Evolutionary conservation across 495 filamentous ascomycete species (phyloP), one percentile per base, ranked within the genome.

Genomic region (Penicillium mononematosum): DNA sequence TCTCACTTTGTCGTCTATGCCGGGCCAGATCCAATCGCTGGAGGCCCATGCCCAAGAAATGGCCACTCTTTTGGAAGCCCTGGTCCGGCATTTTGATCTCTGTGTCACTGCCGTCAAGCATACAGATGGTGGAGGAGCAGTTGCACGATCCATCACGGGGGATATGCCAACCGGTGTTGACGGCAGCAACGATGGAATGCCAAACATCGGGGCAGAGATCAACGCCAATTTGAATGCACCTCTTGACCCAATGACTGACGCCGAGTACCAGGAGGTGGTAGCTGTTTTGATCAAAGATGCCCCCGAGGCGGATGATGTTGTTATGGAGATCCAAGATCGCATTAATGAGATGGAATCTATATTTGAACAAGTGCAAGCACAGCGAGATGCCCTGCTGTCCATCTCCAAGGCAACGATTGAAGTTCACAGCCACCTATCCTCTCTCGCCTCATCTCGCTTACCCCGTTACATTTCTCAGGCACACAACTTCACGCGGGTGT

Each of bases 61-160:
- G 88, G 94, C 92, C 29, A 76, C 83, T 49, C 77, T 89, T 20
- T 80, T 98, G 1, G 84, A 93, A 60, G 88, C 87, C 3, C 78
- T 98, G 20, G 92, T 90, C n/a, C 78, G 79, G 14, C 95, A 98
- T 72, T 98, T 96, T 63, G 94, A 98, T 71, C 85, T 95, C 53
- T 98, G 94, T 65, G 90, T 94, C 20, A 92, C 85, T 4, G 95
- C 95, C 0, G 86, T 98, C 29, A 89, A 91, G 60, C 88, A 93
- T 57, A 96, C 93, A 2, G 92, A 98, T 75, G 94, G 92, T 24
- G 92, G 91, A 12, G 85, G 82, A 20, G 87, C 87, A 17, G 91
- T 90, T 6, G 78, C 82, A 39, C 79, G 84, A 34, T 76, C 75
- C 10, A 82, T 86, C 52, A 78, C 79, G 12, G 81, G 80, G 4